Base-by-base conservation (phyloP, 129 eudicot genomes). In the Solidago caesia region DNA sequence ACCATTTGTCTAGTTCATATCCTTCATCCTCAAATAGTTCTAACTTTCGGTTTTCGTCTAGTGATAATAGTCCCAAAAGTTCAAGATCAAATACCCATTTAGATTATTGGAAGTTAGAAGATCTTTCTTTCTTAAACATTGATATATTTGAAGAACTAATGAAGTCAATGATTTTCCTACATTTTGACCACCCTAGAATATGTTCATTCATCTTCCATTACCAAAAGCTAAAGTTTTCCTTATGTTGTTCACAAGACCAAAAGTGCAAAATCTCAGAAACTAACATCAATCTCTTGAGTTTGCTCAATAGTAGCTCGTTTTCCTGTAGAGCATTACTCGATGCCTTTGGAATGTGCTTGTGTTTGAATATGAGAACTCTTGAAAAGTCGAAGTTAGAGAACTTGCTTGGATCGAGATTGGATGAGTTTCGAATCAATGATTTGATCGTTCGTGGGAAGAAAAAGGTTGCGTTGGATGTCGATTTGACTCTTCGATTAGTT, bases 371-470 rank as follows among this genome's bases (percentile, higher is more conserved):
- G 27, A 70, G 59, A 16, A 77, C 39, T 11, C 14, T 68, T 4
- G 79, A 55, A 44, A 78, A 21, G 26, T 27, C 9, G 9, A 78
- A 70, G 44, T 33, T 85, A 21, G 96, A 90, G 58, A 10, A 11
- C 9, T 13, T 88, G 58, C 79, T 90, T 47, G 96, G 87, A 14
- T 84, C 84, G 0, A 42, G 77, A 45, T 75, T 90, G 39, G 89
- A 90, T 75, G 82, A 85, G 61, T 89, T 87, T 47, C 74, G 68
- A 52, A 4, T 88, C 55, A 82, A 87, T 65, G 85, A 87, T 84
- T 72, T 90, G 53, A 83, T 90, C 11, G 67, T 90, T 57, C 92
- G 79, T 44, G 21, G 60, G 43, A 75, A 78, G 66, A 82, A 67
- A 64, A 72, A 42, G 2, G 48, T 11, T 14, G 84, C 80, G 3